Evolutionary conservation across 805 yeast genomes (phyloP).

Genomic region (Wickerhamomyces tratensis): DNA sequence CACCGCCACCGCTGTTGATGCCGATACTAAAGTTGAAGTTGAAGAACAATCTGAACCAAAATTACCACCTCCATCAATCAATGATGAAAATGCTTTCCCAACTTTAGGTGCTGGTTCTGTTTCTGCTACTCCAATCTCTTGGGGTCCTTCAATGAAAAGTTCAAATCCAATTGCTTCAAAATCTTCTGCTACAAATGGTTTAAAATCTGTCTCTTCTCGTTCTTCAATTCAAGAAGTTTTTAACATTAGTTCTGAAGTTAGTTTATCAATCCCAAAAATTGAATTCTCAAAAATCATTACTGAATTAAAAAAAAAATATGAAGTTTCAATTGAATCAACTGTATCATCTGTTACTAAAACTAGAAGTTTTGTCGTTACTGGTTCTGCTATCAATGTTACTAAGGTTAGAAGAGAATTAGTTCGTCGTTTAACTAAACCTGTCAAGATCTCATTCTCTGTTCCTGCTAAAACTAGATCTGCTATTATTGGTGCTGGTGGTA

Average conservation of each 20-base stretch:
- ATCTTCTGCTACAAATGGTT: conserved; percentile 11
- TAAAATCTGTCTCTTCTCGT: conserved; percentile 15
- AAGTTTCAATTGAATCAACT: conserved; percentile 75
- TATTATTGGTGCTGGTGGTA: conserved; percentile 85
- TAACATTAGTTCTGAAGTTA: conserved; percentile 61
- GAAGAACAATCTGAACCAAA: conserved; percentile 1
- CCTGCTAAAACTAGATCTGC: conserved; percentile 73
- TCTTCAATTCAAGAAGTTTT: conserved; percentile 73
- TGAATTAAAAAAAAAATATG: conserved; percentile 46
- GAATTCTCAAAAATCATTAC: conserved; percentile 63
- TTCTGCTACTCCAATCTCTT: conserved; percentile 17
- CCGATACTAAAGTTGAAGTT: conserved; percentile 1
- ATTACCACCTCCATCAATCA: conserved; percentile 28
- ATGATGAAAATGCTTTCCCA: conserved; percentile 55
- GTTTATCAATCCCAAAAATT: conserved; percentile 48
- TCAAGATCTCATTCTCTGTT: conserved; percentile 45
- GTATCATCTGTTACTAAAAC: conserved; percentile 64
- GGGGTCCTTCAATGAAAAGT: conserved; percentile 44
- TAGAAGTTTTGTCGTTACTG: conserved; percentile 78
- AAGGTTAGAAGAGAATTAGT: conserved; percentile 69
- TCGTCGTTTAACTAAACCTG: conserved; percentile 70
- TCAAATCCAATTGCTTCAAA: conserved; percentile 13
- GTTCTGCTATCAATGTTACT: conserved; percentile 55
- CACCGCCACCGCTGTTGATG: not conserved
- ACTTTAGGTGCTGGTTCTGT: conserved; percentile 40